Percentiles rank a stretch among this genome's conserved stretches.
Evolutionary conservation across 176 grass and related monocot species (phyloP).

Genomic region (Oryza meyeriana): DNA sequence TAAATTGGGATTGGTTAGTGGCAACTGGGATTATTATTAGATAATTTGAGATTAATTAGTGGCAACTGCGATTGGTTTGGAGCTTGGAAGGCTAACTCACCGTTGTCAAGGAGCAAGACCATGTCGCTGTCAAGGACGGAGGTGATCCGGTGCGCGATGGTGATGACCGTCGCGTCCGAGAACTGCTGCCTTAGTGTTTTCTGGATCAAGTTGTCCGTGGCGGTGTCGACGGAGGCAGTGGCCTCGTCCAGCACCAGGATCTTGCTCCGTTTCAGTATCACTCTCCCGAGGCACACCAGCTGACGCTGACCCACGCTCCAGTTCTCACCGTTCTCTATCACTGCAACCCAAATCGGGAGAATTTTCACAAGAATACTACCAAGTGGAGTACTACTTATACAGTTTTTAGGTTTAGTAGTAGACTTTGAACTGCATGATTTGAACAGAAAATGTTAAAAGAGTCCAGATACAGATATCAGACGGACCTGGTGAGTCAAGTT

Average conservation of each 20-base stretch:
- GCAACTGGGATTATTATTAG: too few relatives aligned
- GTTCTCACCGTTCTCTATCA: conserved; percentile 91
- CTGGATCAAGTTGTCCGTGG: conserved; percentile 77
- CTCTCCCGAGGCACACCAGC: conserved; percentile 60
- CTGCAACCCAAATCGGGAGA: conserved; percentile 37
- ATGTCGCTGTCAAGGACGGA: conserved; percentile 75
- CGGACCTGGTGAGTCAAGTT: conserved; percentile 71
- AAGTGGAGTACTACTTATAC: neutral
- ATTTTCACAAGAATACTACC: neutral
- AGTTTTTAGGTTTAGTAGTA: neutral
- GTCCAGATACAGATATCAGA: neutral
- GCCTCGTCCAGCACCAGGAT: conserved; percentile 81
- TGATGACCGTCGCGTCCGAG: conserved; percentile 64
- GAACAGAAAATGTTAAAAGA: neutral
- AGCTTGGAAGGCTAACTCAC: conserved; percentile 14
- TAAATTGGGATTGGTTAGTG: neutral
- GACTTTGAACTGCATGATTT: neutral
- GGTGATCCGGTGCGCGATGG: conserved; percentile 70
- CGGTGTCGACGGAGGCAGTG: conserved; percentile 71
- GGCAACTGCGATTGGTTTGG: neutral
- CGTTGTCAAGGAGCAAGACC: conserved; percentile 74
- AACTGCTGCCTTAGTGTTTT: conserved; percentile 71
- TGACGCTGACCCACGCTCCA: conserved; percentile 91
- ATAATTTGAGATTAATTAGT: too few relatives aligned
- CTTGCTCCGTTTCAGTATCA: conserved; percentile 80